phyloP scores from a whole-genome alignment of 2,329 filamentous ascomycete species.

The Botrytis paeoniae region DNA sequence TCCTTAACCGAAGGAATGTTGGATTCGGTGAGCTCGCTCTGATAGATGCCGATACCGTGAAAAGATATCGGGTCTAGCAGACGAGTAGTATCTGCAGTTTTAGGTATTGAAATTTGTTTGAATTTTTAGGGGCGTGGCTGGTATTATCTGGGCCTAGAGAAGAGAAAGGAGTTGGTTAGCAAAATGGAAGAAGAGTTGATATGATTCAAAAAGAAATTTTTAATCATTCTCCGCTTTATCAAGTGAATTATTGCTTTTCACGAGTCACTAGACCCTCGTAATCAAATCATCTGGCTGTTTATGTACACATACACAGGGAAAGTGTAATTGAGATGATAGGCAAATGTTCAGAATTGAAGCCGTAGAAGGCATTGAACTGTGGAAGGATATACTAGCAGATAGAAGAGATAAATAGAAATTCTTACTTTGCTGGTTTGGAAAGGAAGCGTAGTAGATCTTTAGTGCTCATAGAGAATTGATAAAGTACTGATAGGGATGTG shows the following conservation, averaged over 20 bases:
- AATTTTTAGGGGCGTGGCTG: conserved; percentile 41
- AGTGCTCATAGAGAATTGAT: conserved; percentile 74
- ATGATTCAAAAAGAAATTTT: not conserved
- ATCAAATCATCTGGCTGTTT: not conserved
- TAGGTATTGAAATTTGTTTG: not conserved
- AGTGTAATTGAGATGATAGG: not conserved
- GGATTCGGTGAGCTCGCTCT: conserved; percentile 62
- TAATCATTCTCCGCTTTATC: not conserved
- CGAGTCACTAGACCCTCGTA: not conserved
- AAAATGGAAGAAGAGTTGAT: not conserved
- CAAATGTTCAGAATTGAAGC: not conserved
- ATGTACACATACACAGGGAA: not conserved
- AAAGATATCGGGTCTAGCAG: conserved; percentile 82
- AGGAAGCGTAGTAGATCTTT: conserved; percentile 89
- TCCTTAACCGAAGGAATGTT: conserved; percentile 85
- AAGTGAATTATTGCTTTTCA: not conserved
- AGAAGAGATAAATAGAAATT: conserved; percentile 26
- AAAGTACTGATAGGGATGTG: not conserved
- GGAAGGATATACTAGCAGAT: not conserved
- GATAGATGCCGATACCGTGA: conserved; percentile 80
- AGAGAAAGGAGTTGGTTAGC: conserved; percentile 21
- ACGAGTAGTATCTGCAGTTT: conserved; percentile 62
- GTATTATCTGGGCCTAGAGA: conserved; percentile 60
- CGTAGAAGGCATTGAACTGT: not conserved
- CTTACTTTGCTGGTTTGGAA: conserved; percentile 91